These are phyloP conservation scores for Claviceps sorghi DNA, from an alignment of 2,329 filamentous ascomycete genomes.

Conservation along the genomic window DNA sequence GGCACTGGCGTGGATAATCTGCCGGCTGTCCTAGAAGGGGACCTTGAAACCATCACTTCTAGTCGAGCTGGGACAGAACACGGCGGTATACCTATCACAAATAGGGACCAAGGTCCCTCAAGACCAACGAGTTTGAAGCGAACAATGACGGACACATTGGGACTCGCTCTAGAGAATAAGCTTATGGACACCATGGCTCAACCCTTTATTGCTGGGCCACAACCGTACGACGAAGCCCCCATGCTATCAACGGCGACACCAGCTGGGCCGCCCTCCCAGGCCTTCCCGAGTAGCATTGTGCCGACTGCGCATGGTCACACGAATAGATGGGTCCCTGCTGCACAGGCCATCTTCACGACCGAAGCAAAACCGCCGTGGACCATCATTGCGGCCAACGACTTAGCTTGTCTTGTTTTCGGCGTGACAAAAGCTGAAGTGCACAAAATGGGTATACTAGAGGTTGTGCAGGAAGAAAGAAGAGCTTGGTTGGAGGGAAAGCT, in stretches of 20 bases:
- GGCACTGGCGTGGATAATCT: slow-evolving; percentile 7
- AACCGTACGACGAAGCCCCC: slow-evolving; percentile 21
- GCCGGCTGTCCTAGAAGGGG: slow-evolving; percentile 9
- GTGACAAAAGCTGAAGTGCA: slow-evolving; percentile 91
- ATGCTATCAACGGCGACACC: slow-evolving; percentile 29
- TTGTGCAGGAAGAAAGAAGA: slow-evolving; percentile 78
- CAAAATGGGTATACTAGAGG: slow-evolving; percentile 87
- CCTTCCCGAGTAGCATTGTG: slow-evolving; percentile 33
- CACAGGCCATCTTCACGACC: slow-evolving; percentile 97
- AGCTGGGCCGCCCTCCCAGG: slow-evolving; percentile 24
- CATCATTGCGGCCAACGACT: slow-evolving; percentile 87
- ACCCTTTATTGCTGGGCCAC: slow-evolving; percentile 48
- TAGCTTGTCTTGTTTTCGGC: slow-evolving; percentile 96
- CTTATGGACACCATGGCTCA: slow-evolving; percentile 74
- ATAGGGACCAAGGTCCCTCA: slow-evolving; percentile 37
- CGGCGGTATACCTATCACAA: slow-evolving; percentile 31
- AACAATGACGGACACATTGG: slow-evolving; percentile 71
- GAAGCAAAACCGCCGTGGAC: slow-evolving; percentile 84
- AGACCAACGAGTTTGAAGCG: slow-evolving; percentile 60
- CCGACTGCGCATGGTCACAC: slow-evolving; percentile 71
- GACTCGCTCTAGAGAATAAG: slow-evolving; percentile 63
- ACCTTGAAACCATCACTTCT: slow-evolving; percentile 30
- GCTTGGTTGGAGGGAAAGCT: slow-evolving; percentile 84
- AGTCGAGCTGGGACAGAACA: slow-evolving; percentile 42
- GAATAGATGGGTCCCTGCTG: slow-evolving; percentile 76